Conservation (phyloP, 768 basidiomycete genomes). For the Serendipita vermifera region DNA sequence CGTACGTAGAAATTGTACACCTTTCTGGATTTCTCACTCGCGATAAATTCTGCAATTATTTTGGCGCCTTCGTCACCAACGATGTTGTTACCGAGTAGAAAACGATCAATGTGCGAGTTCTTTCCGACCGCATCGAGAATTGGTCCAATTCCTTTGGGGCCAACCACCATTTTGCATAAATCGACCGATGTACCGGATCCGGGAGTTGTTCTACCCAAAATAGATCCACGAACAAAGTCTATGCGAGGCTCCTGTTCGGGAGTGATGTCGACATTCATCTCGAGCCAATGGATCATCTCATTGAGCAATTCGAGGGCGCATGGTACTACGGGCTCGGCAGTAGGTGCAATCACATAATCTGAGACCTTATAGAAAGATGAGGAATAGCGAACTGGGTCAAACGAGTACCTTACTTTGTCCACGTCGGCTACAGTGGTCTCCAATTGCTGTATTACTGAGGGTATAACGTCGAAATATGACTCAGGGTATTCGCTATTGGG, state of each 20-base stretch:
- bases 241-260: conserved; percentile 13
- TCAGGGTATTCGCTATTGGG: not conserved
- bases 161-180: conserved; percentile 15
- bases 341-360: conserved; percentile 1
- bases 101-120: conserved; percentile 13
- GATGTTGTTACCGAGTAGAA: conserved; percentile 15
- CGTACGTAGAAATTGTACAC: conserved; percentile 14
- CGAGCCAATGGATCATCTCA: conserved; percentile 15
- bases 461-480: not conserved
- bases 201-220: conserved; percentile 14
- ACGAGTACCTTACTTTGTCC: no score
- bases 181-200: conserved; percentile 13
- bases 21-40: conserved; percentile 11
- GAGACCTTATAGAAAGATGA: no score
- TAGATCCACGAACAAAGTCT: conserved; percentile 14
- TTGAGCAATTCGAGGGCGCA: conserved; percentile 10
- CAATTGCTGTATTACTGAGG: no score
- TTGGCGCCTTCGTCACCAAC: conserved; percentile 11
- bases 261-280: conserved; percentile 11
- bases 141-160: conserved; percentile 13
- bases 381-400: no score
- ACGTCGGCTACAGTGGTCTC: no score
- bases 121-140: conserved; percentile 14
- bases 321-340: conserved; percentile 14
- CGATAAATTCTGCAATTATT: conserved; percentile 15